Evolutionary conservation across 257 asterid genomes (phyloP).

Genomic region (Linaria vulgaris): DNA sequence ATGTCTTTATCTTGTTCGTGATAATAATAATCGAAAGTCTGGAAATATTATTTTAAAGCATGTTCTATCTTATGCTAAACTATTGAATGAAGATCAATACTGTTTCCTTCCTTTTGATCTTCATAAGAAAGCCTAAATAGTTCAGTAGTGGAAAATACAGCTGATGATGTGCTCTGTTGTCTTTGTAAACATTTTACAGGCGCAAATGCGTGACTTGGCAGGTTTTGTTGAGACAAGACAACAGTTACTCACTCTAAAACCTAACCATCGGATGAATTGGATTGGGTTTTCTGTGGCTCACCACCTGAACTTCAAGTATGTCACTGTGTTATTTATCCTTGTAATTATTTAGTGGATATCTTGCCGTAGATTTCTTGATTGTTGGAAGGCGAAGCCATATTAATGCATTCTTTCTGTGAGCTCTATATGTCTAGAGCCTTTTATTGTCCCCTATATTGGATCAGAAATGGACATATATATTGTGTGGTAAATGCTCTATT

Average conservation of each 20-base stretch:
- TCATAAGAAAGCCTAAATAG: background rate
- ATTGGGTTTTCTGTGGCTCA: slow-evolving; percentile 98
- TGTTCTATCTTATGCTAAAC: slow-evolving; percentile 6
- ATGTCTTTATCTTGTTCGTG: background rate
- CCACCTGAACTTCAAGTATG: slow-evolving; percentile 85
- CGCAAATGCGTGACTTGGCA: slow-evolving; percentile 98
- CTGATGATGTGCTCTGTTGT: slow-evolving; percentile 27
- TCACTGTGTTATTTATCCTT: slow-evolving; percentile 11
- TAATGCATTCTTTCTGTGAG: slow-evolving; percentile 11
- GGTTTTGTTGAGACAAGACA: slow-evolving; percentile 99
- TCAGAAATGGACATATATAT: background rate
- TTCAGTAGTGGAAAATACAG: slow-evolving; percentile 1
- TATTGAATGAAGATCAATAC: background rate
- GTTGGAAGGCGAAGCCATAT: slow-evolving; percentile 5
- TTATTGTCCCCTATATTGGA: background rate
- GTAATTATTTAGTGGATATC: slow-evolving; percentile 9
- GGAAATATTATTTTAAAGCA: background rate
- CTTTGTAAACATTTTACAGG: slow-evolving; percentile 49
- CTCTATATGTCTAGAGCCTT: background rate
- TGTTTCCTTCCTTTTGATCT: background rate
- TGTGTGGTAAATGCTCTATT: slow-evolving; percentile 12
- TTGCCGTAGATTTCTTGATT: slow-evolving; percentile 12
- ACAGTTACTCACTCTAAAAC: slow-evolving; percentile 86
- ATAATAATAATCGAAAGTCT: background rate
- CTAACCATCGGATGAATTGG: slow-evolving; percentile 99